These are phyloP conservation scores for Krasilnikovozyma curviuscula DNA, from an alignment of 768 basidiomycete genomes.

Conservation along the genomic window DNA sequence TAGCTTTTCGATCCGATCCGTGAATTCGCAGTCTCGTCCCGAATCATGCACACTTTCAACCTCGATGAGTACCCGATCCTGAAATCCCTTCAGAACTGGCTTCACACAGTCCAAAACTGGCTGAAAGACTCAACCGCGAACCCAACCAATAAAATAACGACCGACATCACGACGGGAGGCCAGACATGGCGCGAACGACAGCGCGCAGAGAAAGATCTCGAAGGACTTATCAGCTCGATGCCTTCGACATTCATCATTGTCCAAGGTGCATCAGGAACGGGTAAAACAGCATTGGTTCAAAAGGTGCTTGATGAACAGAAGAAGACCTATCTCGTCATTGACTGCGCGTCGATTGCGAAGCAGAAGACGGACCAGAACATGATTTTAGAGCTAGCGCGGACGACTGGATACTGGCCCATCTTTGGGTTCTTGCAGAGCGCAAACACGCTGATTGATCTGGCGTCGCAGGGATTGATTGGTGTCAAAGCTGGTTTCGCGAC, in stretches of 20 bases:
- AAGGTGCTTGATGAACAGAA: slow-evolving; percentile 33
- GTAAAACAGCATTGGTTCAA: slow-evolving; percentile 71
- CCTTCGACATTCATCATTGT: slow-evolving; percentile 39
- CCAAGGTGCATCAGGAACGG: slow-evolving; percentile 81
- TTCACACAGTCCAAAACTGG: slow-evolving; percentile 1
- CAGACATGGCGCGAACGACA: slow-evolving; percentile 66
- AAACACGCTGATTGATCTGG: slow-evolving; percentile 63
- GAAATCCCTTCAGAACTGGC: slow-evolving; percentile 1
- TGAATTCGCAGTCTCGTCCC: slow-evolving; percentile 58
- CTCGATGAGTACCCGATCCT: slow-evolving; percentile 33
- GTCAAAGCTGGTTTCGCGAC: slow-evolving; percentile 56
- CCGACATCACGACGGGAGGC: slow-evolving; percentile 10
- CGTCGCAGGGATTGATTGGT: slow-evolving; percentile 79
- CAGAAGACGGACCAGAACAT: slow-evolving; percentile 40
- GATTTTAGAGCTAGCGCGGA: slow-evolving; percentile 46
- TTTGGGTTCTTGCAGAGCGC: slow-evolving; percentile 7
- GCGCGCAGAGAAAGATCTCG: slow-evolving; percentile 50
- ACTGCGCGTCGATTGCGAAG: slow-evolving; percentile 57
- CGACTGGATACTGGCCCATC: slow-evolving; percentile 47
- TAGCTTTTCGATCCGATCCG: slow-evolving; percentile 81
- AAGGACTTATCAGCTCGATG: slow-evolving; percentile 34
- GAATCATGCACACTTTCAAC: slow-evolving; percentile 69
- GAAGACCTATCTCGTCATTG: slow-evolving; percentile 45
- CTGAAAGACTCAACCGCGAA: neutral
- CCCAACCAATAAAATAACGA: neutral